Evolutionary conservation across 257 asterid species (phyloP), one percentile per base, ranked within the genome.

Genomic region (Solanum habrochaites): DNA sequence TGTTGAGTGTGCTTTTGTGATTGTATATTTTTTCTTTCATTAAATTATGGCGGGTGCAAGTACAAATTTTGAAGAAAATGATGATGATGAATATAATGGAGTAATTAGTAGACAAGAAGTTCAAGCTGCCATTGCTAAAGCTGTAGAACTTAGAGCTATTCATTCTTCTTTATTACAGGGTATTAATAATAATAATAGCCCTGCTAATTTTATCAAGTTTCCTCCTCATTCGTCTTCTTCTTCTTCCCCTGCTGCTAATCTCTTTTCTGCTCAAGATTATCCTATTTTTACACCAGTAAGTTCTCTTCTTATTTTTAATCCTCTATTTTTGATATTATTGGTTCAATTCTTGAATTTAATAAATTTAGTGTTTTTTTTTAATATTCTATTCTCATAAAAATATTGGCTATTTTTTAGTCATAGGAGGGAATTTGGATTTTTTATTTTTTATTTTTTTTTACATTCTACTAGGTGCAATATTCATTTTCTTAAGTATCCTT

Each of bases 251-350:
- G 67, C 95, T 42, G 92, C 90, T 87, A 92, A 90, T 89, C 93
- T 20, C 67, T 88, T 97, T 20, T 94, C 98, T 32, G 95, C 99
- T 0, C 98, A 94, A 56, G 99, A 95, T 83, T 97, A 95, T 89
- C 99, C 98, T 23, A 96, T 95, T 92, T 97, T 97, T 27, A 95
- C 98, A 75, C 99, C 98, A 4, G 98, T 97, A 87, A 94, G 94
- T 91, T 14, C 39, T 70, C 20, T 11, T 70, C 39, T 37, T 69
- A 10, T 20, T 37, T 12, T 20, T 35, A 10, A 37, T 37, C 29
- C 16, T n/a, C 8, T 23, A 10, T n/a, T 62, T 58, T 58, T 58
- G 0, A 11, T 21, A 58, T 58, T 58, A 56, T 20, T 18, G 64
- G 64, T 56, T 56, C 25, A 56, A 10, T 56, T 6, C 64, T 56